Base-by-base conservation (phyloP, 768 basidiomycete species). In the Hypholoma sublateritium region DNA sequence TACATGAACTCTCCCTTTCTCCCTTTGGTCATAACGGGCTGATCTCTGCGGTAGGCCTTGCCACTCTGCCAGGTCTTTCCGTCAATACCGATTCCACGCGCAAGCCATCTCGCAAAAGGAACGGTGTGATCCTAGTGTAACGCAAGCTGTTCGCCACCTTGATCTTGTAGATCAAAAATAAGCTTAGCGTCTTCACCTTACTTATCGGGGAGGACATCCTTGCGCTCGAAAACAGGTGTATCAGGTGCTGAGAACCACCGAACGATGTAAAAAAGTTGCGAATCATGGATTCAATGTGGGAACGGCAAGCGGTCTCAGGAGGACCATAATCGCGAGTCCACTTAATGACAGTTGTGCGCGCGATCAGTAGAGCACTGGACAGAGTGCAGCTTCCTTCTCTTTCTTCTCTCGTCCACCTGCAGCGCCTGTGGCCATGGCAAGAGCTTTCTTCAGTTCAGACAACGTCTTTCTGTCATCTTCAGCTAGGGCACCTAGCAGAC, bases 1-100 rank as follows among this genome's bases (percentile, higher is more conserved):
- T 99, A 97, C 66, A 90, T 93, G 67, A 99, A 99, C 76, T 99
- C 97, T 57, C 97, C 84, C 95, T 98, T 97, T 24, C 97, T 81
- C 0, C 97, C 97, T 76, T 99, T 99, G 25, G 88, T 89, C 89
- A 98, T 95, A 55, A 95, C 95, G 0, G 97, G 97, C 62, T 88
- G 93, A 73, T 99, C 97, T 68, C 97, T 77, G 59, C 97, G 80
- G 72, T 98, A 99, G 17, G 98, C 97, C 75, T 98, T 99, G n/a
- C 95, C 95, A 50, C 98, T 87, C 71, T 98, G 97, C 88, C 94
- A 99, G 13, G 98, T 70, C 74, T 98, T 98, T 86, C 77, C 62
- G 87, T 85, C 5, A 81, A 75, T 63, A 72, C 82, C 60, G 80
- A 87, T 44, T 36, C 53, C 53, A 3, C 32, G 43, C 71, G 82